Base-by-base conservation (phyloP, 805 yeast genomes). In the Candida piceae region DNA sequence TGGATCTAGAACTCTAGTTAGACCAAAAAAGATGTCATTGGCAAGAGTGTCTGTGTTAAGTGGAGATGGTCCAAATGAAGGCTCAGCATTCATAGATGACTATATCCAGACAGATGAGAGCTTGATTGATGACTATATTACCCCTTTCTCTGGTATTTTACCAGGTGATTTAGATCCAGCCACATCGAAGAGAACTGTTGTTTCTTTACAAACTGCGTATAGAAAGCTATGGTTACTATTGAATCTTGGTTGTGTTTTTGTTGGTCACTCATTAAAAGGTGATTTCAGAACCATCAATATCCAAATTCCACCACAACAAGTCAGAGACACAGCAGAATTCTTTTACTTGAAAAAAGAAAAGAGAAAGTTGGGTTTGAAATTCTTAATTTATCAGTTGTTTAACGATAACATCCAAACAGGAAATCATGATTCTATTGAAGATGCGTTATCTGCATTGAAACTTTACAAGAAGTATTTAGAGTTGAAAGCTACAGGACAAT, bases 391-490 rank as follows among this genome's bases (percentile, higher is more conserved):
- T 71, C 77, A 78, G 20, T 67, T 90, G 32, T 66, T 93, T 36
- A 74, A 73, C 23, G 79, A 77, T 43, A 72, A 78, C 33, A 95
- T 94, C 22, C 99, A 93, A 58, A 78, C 78, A 3, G 95, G 93
- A 2, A 90, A 90, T 54, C 99, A 93, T 60, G 97, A 94, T 57
- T 90, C 97, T 1, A 88, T 93, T 31, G 98, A 93, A 54, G 99
- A 93, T 64, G 97, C 99, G 0, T 66, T 70, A 39, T 82, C 94
- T 9, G 97, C 99, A 0, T 68, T 93, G 48, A 60, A 74, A 31
- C 63, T 93, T 24, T 94, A 85, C 63, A 74, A 76, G 42, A 78
- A 76, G 51, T 90, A 85, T 53, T 60, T 74, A 51, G 80, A 81
- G 45, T 67, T 90, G 45, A 64, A 66, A 35, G 69, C 66, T 3